phyloP scores from a whole-genome alignment of 352 stramenopile genomes.

The Globisporangium orthogonon region DNA sequence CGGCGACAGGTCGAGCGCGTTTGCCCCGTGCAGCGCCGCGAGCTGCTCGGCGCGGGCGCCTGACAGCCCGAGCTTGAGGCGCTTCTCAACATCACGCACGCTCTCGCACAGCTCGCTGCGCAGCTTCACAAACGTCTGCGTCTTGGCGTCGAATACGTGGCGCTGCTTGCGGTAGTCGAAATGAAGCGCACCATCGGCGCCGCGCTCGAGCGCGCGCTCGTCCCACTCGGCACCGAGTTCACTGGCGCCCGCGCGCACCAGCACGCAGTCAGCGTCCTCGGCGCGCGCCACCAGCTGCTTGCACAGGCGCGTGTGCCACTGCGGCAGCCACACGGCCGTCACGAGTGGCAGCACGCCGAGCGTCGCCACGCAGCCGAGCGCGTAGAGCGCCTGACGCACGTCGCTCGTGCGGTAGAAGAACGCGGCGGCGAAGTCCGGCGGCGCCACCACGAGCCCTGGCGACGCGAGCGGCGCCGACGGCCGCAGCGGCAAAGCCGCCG shows the following conservation, averaged over 20 bases:
- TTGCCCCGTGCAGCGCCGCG: slow-evolving; percentile 39
- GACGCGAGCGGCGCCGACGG: neutral
- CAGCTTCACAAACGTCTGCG: slow-evolving; percentile 41
- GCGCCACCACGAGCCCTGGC: slow-evolving; percentile 22
- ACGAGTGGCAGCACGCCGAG: slow-evolving; percentile 36
- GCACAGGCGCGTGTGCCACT: slow-evolving; percentile 49
- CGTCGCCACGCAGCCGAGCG: slow-evolving; percentile 28
- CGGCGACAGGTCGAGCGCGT: slow-evolving; percentile 46
- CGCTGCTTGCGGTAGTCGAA: slow-evolving; percentile 72
- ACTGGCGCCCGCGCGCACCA: slow-evolving; percentile 23
- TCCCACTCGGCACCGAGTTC: slow-evolving; percentile 22
- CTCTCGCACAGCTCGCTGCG: slow-evolving; percentile 52
- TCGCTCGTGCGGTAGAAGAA: slow-evolving; percentile 30
- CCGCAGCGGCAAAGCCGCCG: too few relatives aligned
- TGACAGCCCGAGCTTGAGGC: slow-evolving; percentile 19
- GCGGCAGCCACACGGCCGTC: slow-evolving; percentile 45
- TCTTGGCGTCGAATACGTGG: slow-evolving; percentile 53
- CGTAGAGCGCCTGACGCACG: slow-evolving; percentile 35
- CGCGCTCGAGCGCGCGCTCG: slow-evolving; percentile 27
- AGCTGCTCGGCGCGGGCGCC: slow-evolving; percentile 27
- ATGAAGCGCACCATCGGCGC: slow-evolving; percentile 19
- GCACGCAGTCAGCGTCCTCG: slow-evolving; percentile 45
- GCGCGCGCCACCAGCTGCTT: slow-evolving; percentile 28
- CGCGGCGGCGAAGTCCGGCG: slow-evolving; percentile 28
- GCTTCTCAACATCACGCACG: slow-evolving; percentile 24